Conservation (phyloP, 208 protist genomes). For the Leishmania tarentolae region DNA sequence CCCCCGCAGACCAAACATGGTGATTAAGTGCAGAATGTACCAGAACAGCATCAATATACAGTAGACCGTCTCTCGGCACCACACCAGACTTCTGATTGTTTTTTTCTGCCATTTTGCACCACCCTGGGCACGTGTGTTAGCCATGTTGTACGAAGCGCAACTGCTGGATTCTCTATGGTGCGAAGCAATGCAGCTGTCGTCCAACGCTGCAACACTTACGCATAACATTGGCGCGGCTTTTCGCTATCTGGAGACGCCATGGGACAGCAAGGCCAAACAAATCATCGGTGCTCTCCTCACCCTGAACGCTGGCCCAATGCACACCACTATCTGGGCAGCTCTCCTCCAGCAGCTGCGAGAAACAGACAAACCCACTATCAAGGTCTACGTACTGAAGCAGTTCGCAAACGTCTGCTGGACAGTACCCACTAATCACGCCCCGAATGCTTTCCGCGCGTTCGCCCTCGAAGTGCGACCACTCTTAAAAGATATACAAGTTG, state of each 20-base stretch:
- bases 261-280: conserved; percentile 24
- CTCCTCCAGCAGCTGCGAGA: conserved; percentile 53
- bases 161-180: conserved; percentile 2
- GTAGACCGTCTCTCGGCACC: neutral
- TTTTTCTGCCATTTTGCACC: neutral
- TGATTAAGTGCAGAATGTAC: no score
- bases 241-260: conserved; percentile 25
- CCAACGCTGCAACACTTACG: conserved; percentile 27
- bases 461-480: conserved; percentile 36
- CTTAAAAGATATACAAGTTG: conserved; percentile 25
- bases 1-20: no score
- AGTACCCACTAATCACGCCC: conserved; percentile 35
- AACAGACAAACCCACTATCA: conserved; percentile 14
- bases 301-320: conserved; percentile 28
- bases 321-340: conserved; percentile 55
- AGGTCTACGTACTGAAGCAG: conserved; percentile 49
- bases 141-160: neutral
- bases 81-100: neutral
- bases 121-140: neutral
- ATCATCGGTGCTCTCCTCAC: conserved; percentile 33
- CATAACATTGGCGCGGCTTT: conserved; percentile 23
- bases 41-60: neutral
- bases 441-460: conserved; percentile 52
- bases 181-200: conserved; percentile 19
- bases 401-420: conserved; percentile 48